A percentile compares a stretch with the other conserved stretches of the same genome.
phyloP scores from a whole-genome alignment of 176 grass and related monocot genomes.

The Pharus latifolius region DNA sequence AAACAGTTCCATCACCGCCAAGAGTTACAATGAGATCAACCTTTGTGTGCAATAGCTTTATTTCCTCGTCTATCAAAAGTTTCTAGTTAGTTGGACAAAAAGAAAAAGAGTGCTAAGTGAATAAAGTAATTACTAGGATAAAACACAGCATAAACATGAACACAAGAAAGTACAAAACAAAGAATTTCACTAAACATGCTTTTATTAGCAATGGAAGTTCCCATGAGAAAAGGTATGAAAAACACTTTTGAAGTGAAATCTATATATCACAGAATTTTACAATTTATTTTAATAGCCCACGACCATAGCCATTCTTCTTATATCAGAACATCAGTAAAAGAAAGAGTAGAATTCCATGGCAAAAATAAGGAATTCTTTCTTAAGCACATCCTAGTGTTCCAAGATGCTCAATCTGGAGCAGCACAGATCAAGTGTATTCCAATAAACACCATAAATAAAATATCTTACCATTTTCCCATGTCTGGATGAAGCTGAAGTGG shows the following conservation, averaged over 20 bases:
- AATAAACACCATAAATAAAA: background rate
- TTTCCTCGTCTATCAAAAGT: slow-evolving; percentile 58
- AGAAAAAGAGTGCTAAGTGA: background rate
- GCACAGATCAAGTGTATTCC: background rate
- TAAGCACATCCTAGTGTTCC: background rate
- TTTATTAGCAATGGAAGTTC: too few relatives aligned
- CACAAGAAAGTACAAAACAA: background rate
- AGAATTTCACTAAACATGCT: background rate
- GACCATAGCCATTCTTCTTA: background rate
- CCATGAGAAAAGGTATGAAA: too few relatives aligned
- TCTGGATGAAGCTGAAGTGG: slow-evolving; percentile 59
- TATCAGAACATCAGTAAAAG: background rate
- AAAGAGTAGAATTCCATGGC: background rate
- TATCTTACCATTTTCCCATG: slow-evolving; percentile 84
- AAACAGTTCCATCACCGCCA: slow-evolving; percentile 90
- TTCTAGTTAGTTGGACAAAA: slow-evolving; percentile 30
- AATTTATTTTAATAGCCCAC: background rate
- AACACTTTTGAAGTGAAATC: too few relatives aligned
- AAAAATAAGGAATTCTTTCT: background rate
- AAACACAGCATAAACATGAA: background rate
- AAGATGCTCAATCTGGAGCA: background rate
- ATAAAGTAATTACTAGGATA: background rate
- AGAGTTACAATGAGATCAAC: slow-evolving; percentile 94
- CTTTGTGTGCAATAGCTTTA: slow-evolving; percentile 81
- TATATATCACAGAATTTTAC: too few relatives aligned